Conservation (phyloP, 345 rosid genomes). For the Ceriops zippeliana region DNA sequence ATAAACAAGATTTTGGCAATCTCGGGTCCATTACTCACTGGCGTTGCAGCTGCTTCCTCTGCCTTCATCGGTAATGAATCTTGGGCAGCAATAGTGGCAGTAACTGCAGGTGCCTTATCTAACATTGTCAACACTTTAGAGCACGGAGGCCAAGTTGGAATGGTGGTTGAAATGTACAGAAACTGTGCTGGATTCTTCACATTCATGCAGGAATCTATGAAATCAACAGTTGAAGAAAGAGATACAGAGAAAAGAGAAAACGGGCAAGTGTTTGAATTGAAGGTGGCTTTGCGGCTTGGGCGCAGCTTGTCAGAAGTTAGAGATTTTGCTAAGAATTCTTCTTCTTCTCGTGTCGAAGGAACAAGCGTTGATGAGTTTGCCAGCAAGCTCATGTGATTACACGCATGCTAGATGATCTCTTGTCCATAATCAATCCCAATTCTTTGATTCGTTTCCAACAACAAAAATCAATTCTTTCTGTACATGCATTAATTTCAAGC, state of each 20-base stretch:
- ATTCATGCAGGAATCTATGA: constrained; percentile 32
- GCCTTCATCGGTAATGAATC: constrained; percentile 16
- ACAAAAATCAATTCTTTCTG: background rate
- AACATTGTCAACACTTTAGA: constrained; percentile 32
- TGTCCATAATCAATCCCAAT: constrained; percentile 2
- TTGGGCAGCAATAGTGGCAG: constrained; percentile 27
- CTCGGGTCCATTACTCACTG: constrained; percentile 38
- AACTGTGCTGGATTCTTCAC: constrained; percentile 41
- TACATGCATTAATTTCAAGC: background rate
- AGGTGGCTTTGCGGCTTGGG: constrained; percentile 43
- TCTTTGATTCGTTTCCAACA: background rate
- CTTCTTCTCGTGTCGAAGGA: constrained; percentile 11
- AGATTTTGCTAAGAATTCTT: constrained; percentile 34
- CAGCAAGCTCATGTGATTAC: constrained; percentile 39
- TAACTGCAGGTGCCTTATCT: constrained; percentile 36
- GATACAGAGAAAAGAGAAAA: constrained; percentile 31
- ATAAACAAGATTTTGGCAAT: constrained; percentile 46
- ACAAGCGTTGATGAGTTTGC: constrained; percentile 34
- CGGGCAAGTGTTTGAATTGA: constrained; percentile 38
- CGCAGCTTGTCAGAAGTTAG: constrained; percentile 47
- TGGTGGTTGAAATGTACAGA: constrained; percentile 58
- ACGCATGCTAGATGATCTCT: background rate
- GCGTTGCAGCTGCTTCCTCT: constrained; percentile 37
- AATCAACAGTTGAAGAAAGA: constrained; percentile 19
- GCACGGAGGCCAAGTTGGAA: constrained; percentile 51